Base-by-base conservation (phyloP, 768 basidiomycete genomes). In the Boletus pseudo-olivaceus region DNA sequence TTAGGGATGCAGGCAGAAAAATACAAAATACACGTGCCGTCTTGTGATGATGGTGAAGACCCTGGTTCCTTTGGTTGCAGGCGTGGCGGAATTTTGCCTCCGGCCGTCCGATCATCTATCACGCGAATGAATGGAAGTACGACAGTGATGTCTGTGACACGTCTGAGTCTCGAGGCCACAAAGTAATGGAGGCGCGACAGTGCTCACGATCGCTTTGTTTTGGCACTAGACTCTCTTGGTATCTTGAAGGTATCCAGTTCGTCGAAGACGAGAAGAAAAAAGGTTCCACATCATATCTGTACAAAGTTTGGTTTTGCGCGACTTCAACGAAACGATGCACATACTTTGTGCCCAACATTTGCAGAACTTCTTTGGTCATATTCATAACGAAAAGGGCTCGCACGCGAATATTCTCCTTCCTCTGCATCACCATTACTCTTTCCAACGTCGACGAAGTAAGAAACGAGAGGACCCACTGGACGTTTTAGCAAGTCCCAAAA, bases 211-310 rank as follows among this genome's bases (percentile, higher is more conserved):
- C 84, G 60, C 81, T 77, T 43, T 69, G 37, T 1, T 67, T 67
- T 15, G 63, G 61, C 5, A 58, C 34, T 1, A 76, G 53, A 46
- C 75, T 77, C 58, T 84, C 83, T 56, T 83, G 79, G 48, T 80
- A 87, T 50, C 83, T 78, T 1, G 82, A 82, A 2, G 85, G 85
- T 56, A 85, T 87, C 83, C 83, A 84, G 55, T 82, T 84, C 3
- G 82, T 63, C 2, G 82, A 80, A 1, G 82, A 84, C 0, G 82
- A 81, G 63, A 84, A 85, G 62, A 81, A 85, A 65, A 85, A 84
- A 0, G 84, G 84, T 56, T 85, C 84, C 53, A 85, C 72, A 40
- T 72, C 72, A 51, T 80, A 82, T 62, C 83, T 73, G 20, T 12
- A 12, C 41, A 30, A 30, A 1, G 43, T 42, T 44, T 33, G 26